Evolutionary conservation across 163 green algal genomes (phyloP), one percentile per base, ranked within the genome.

Genomic region (Chlorella variabilis): DNA sequence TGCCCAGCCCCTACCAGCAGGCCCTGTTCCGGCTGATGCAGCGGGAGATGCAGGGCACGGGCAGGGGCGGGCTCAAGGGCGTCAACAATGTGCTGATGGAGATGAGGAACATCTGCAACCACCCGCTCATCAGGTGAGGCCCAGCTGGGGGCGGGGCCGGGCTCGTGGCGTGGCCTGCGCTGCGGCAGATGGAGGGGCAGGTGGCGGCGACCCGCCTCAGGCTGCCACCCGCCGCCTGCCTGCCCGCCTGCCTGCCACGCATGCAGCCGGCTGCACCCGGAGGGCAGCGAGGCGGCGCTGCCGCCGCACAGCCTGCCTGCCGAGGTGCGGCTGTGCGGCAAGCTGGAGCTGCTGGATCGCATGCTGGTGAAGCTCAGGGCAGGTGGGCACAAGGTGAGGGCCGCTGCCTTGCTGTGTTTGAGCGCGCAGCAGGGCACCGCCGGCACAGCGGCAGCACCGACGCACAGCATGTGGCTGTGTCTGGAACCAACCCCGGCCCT

Each of bases 341-440:
- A 97, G 89, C 91, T 98, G 84, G 90, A 93, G 77, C 86, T 98
- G 69, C 92, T 98, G 66, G 96, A 99, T 89, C 97, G 98, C 83
- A 87, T 99, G 77, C 89, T 99, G 45, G 84, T 70, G 61, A 86
- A 92, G 42, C 92, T 99, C 36, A 95, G 97, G 77, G 89, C 95
- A 27, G 94, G 89, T 3, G 93, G 94, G 1, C 96, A 99, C 88
- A 86, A 88, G 59, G 95, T 83, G 84, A 21, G 42, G 29, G 20
- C 33, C 17, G 29, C 33, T 49, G 6, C 9, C 33, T 48, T 33
- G 21, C 38, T 34, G 31, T n/a, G n/a, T n/a, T n/a, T n/a, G n/a
- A n/a, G n/a, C n/a, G n/a, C n/a, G n/a, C n/a, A n/a, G n/a, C n/a
- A n/a, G n/a, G n/a, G n/a, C n/a, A n/a, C n/a, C n/a, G n/a, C n/a